phyloP scores from a whole-genome alignment of 768 basidiomycete genomes.

The Termitomyces sp. region DNA sequence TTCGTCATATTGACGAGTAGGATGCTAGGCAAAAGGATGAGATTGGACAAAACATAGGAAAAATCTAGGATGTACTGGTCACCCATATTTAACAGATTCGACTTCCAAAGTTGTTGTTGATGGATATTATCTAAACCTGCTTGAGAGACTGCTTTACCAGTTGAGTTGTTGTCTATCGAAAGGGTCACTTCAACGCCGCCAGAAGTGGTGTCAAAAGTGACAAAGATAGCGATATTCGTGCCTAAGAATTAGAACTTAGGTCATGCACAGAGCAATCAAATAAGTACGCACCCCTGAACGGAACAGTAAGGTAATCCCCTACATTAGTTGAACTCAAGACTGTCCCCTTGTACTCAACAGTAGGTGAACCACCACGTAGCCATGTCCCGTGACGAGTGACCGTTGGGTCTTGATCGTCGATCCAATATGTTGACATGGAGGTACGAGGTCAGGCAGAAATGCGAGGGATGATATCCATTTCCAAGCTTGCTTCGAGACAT shows the following conservation, averaged over 20 bases:
- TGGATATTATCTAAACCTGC: conserved; percentile 22
- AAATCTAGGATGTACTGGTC: conserved; percentile 25
- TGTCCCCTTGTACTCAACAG: conserved; percentile 22
- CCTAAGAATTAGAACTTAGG: conserved; percentile 16
- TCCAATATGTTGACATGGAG: conserved; percentile 17
- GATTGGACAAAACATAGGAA: not conserved
- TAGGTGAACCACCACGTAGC: conserved; percentile 22
- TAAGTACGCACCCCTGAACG: conserved; percentile 25
- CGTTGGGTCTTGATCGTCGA: conserved; percentile 30
- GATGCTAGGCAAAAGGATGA: conserved; percentile 16
- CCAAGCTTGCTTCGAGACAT: not conserved
- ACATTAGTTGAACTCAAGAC: conserved; percentile 27
- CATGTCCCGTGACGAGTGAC: conserved; percentile 29
- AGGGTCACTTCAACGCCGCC: conserved; percentile 31
- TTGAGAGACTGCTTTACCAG: conserved; percentile 21
- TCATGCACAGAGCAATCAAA: not conserved
- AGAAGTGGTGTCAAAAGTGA: conserved; percentile 29
- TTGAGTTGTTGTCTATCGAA: conserved; percentile 24
- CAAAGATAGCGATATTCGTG: conserved; percentile 27
- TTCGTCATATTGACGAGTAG: conserved; percentile 30
- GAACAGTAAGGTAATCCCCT: conserved; percentile 29
- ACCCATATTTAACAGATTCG: conserved; percentile 16
- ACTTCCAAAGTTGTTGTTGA: conserved; percentile 33
- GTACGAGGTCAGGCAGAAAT: not conserved
- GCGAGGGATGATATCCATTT: not conserved